A percentile compares a stretch with the other conserved stretches of the same genome.
Conservation (phyloP, 306 rosid genomes). For the Fagus sylvatica region DNA sequence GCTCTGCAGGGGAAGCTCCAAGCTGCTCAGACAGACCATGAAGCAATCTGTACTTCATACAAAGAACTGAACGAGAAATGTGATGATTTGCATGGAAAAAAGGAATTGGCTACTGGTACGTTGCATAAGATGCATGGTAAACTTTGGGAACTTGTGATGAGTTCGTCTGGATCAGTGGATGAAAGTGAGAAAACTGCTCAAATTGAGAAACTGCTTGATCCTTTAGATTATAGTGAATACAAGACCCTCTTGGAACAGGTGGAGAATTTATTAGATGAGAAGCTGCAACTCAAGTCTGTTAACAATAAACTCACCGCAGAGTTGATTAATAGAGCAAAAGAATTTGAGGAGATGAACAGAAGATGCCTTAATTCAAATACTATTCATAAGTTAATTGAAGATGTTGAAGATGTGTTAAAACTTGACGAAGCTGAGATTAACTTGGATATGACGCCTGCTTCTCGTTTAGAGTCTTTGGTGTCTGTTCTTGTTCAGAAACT, state of each 20-base stretch:
- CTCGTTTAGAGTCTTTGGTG: conserved; percentile 55
- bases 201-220: conserved; percentile 52
- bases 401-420: conserved; percentile 54
- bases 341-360: conserved; percentile 57
- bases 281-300: conserved; percentile 61
- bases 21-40: conserved; percentile 48
- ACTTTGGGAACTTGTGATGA: conserved; percentile 50
- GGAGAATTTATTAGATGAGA: conserved; percentile 46
- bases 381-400: conserved; percentile 57
- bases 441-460: conserved; percentile 45
- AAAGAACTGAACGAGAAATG: conserved; percentile 56
- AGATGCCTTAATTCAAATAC: conserved; percentile 57
- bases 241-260: conserved; percentile 51
- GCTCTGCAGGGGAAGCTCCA: conserved; percentile 66
- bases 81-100: conserved; percentile 60
- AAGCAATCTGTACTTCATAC: conserved; percentile 42
- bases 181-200: conserved; percentile 44
- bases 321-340: conserved; percentile 54
- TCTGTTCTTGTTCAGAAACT: conserved; percentile 68
- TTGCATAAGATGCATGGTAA: conserved; percentile 52
- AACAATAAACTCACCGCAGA: conserved; percentile 56
- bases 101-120: conserved; percentile 53
- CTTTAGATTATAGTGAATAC: conserved; percentile 57
- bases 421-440: conserved; percentile 41
- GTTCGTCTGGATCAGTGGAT: conserved; percentile 44